A percentile compares a stretch with the other conserved stretches of the same genome.
Evolutionary conservation across 805 yeast species (phyloP).

Genomic region (Candida pini): DNA sequence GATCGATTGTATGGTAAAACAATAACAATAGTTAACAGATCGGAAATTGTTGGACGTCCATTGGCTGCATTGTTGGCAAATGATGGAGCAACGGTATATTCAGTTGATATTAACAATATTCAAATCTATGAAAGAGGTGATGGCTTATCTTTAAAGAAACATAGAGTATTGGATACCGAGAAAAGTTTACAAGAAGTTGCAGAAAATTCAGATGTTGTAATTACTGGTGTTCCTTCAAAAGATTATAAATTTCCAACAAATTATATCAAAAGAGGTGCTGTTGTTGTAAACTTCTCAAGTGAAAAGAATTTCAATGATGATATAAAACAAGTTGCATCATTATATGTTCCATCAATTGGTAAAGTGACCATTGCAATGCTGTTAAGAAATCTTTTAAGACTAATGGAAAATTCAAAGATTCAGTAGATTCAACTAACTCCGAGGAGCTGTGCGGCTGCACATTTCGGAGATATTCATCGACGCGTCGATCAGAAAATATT

Average conservation of each 20-base stretch:
- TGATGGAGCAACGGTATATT: slow-evolving; percentile 95
- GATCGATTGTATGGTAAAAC: slow-evolving; percentile 92
- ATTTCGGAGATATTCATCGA: too few species aligned
- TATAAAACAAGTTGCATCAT: slow-evolving; percentile 78
- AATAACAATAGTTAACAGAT: slow-evolving; percentile 82
- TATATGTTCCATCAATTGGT: slow-evolving; percentile 93
- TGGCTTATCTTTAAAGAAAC: slow-evolving; percentile 74
- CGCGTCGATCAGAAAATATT: too few species aligned
- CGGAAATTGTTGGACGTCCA: slow-evolving; percentile 97
- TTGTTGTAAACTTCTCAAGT: slow-evolving; percentile 84
- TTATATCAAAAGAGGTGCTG: slow-evolving; percentile 79
- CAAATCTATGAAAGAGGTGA: slow-evolving; percentile 94
- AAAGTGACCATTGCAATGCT: slow-evolving; percentile 96
- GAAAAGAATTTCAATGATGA: slow-evolving; percentile 81
- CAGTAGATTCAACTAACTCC: too few species aligned
- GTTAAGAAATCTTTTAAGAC: slow-evolving; percentile 78
- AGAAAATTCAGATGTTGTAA: slow-evolving; percentile 77
- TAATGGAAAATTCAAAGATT: slow-evolving; percentile 75
- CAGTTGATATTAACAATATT: slow-evolving; percentile 80
- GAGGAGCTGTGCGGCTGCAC: too few species aligned
- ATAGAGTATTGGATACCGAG: slow-evolving; percentile 61
- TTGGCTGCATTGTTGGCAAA: slow-evolving; percentile 92
- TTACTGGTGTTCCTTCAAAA: slow-evolving; percentile 92
- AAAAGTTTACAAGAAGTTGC: slow-evolving; percentile 61
- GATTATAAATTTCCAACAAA: slow-evolving; percentile 82